Evolutionary conservation across 2,329 filamentous ascomycete genomes (phyloP), one percentile per base, ranked within the genome.

Genomic region (Cladophialophora bantiana): DNA sequence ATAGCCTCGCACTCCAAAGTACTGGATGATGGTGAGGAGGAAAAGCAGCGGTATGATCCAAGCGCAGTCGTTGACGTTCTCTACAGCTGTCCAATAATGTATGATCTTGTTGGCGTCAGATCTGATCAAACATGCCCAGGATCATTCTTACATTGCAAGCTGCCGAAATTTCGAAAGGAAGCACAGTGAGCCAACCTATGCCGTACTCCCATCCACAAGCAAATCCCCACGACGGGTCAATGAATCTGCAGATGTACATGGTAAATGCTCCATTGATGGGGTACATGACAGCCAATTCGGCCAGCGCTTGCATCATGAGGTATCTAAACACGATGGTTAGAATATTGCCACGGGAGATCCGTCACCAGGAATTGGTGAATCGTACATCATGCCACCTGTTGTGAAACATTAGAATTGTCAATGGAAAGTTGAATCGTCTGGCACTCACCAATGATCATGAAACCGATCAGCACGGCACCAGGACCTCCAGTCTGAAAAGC

Each of bases 381-480:
- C 61, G 45, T 88, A 77, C 70, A 88, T 78, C 83, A 88, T 87
- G 70, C 67, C n/a, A 54, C 65, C 65, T 68, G 36, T 53, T 7
- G 18, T 45, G 42, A 54, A 40, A 15, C 34, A 20, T 62, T 66
- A 56, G 56, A 15, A 10, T 40, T 12, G 13, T 42, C 9, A 31
- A 83, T 40, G 12, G 15, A 7, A 7, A 55, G 40, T 59, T 54
- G 26, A 18, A 32, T 55, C 54, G 31, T 35, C 34, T 26, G 32
- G 15, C 32, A 68, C 65, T 68, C 79, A 56, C 93, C 93, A 70
- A 96, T 89, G 68, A 96, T 86, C 64, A 82, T 78, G 74, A 93
- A 96, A 18, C 90, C 90, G 57, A 96, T 85, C 31, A 96, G 79
- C 26, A 95, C 77, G 0, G 91, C 90, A 0, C 71, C 78, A 36